A percentile compares a stretch with the other conserved stretches of the same genome.
Conservation (phyloP, 805 yeast genomes). For the Teunomyces barrocoloradensis region DNA sequence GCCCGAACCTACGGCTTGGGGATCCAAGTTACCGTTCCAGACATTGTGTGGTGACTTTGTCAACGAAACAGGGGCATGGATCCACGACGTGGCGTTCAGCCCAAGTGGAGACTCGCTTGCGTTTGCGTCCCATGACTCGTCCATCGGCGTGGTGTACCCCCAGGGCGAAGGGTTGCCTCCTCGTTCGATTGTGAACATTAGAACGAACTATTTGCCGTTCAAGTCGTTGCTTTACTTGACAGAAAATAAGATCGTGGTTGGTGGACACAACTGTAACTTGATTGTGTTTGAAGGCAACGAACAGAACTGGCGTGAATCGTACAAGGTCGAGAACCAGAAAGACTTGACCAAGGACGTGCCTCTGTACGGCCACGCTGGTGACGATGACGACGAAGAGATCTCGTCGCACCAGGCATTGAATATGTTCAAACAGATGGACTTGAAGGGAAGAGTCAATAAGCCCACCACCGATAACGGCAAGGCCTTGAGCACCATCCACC, state of each 20-base stretch:
- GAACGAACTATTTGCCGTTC: slow-evolving; percentile 77
- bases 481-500: slow-evolving; percentile 75
- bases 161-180: slow-evolving; percentile 66
- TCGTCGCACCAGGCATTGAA: slow-evolving; percentile 77
- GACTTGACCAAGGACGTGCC: slow-evolving; percentile 47
- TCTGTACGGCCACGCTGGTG: slow-evolving; percentile 16
- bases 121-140: slow-evolving; percentile 82
- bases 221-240: slow-evolving; percentile 67
- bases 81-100: slow-evolving; percentile 85
- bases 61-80: slow-evolving; percentile 77
- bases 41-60: slow-evolving; percentile 81
- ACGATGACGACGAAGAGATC: slow-evolving; percentile 52
- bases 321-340: slow-evolving; percentile 52
- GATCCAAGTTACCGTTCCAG: slow-evolving; percentile 91
- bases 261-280: slow-evolving; percentile 92
- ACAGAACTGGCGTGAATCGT: slow-evolving; percentile 59
- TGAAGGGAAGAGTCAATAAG: slow-evolving; percentile 75
- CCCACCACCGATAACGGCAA: slow-evolving; percentile 26
- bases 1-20: slow-evolving; percentile 86
- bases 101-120: slow-evolving; percentile 77
- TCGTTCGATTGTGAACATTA: slow-evolving; percentile 52
- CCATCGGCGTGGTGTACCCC: slow-evolving; percentile 79
- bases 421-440: slow-evolving; percentile 93
- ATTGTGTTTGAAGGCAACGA: slow-evolving; percentile 74
- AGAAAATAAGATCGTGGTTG: slow-evolving; percentile 71